Percentiles rank a stretch among this genome's conserved stretches.
phyloP scores from a whole-genome alignment of 2,329 filamentous ascomycete genomes.

The Ilyonectria robusta region DNA sequence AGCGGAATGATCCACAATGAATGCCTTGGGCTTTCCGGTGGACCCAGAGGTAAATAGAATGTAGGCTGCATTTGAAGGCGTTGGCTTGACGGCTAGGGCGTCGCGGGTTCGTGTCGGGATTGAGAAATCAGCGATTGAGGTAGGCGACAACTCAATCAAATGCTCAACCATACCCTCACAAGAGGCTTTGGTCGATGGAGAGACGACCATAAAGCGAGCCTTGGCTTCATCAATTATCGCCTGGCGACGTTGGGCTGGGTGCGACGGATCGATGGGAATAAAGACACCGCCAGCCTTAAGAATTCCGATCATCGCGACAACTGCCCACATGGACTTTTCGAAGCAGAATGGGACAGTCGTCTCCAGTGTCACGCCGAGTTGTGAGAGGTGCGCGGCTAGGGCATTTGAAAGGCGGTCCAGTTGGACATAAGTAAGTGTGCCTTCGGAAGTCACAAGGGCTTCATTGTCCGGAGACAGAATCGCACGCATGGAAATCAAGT shows the following conservation, averaged over 20 bases:
- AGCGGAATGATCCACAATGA: slow-evolving; percentile 50
- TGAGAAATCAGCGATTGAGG: not conserved
- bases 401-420: slow-evolving; percentile 22
- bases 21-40: slow-evolving; percentile 68
- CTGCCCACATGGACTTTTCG: slow-evolving; percentile 32
- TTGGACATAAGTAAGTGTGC: slow-evolving; percentile 39
- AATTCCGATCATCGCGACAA: slow-evolving; percentile 51
- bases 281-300: slow-evolving; percentile 52
- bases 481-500: slow-evolving; percentile 34
- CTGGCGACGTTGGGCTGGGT: slow-evolving; percentile 46
- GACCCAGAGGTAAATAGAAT: slow-evolving; percentile 71
- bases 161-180: slow-evolving; percentile 4
- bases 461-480: slow-evolving; percentile 23
- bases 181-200: not conserved
- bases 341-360: slow-evolving; percentile 27
- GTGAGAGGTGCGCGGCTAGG: slow-evolving; percentile 13
- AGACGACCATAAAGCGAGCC: not conserved
- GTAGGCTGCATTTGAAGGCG: slow-evolving; percentile 30
- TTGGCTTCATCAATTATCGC: not conserved
- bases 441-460: slow-evolving; percentile 44
- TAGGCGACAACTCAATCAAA: not conserved
- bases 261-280: slow-evolving; percentile 53
- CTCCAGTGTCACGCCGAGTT: slow-evolving; percentile 17
- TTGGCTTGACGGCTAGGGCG: not conserved
- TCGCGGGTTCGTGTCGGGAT: not conserved